Evolutionary conservation across 2,329 filamentous ascomycete genomes (phyloP).

Genomic region (Xylariaceae sp.): DNA sequence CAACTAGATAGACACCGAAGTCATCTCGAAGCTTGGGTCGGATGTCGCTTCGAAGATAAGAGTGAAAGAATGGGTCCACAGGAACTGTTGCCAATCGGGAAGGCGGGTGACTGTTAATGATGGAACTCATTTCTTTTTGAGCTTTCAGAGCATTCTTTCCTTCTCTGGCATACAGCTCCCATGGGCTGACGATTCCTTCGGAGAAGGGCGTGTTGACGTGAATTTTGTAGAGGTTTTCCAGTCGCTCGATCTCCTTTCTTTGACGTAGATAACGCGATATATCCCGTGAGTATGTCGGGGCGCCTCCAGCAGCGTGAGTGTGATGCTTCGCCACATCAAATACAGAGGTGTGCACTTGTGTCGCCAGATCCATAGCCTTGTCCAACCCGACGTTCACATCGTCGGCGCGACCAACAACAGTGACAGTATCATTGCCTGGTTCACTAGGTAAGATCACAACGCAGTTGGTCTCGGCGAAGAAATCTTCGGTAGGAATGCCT

Average conservation of each 20-base stretch:
- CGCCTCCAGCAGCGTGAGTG: slow-evolving; percentile 70
- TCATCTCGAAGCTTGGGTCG: slow-evolving; percentile 66
- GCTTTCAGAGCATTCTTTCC: slow-evolving; percentile 80
- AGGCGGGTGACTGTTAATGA: slow-evolving; percentile 75
- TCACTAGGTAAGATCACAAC: slow-evolving; percentile 78
- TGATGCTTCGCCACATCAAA: slow-evolving; percentile 84
- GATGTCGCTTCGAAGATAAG: slow-evolving; percentile 68
- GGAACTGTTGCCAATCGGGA: slow-evolving; percentile 67
- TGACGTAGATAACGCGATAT: slow-evolving; percentile 86
- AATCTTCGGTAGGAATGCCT: slow-evolving; percentile 79
- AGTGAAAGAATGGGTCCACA: slow-evolving; percentile 79
- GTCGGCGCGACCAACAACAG: slow-evolving; percentile 78
- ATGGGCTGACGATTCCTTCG: slow-evolving; percentile 71
- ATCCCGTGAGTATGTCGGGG: slow-evolving; percentile 78
- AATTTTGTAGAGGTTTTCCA: slow-evolving; percentile 81
- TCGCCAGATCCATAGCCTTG: slow-evolving; percentile 84
- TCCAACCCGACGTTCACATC: slow-evolving; percentile 76
- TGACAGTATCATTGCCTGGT: slow-evolving; percentile 80
- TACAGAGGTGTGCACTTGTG: slow-evolving; percentile 81
- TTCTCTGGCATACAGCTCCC: slow-evolving; percentile 87
- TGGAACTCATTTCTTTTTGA: slow-evolving; percentile 72
- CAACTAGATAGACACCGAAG: slow-evolving; percentile 72
- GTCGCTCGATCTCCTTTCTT: slow-evolving; percentile 76
- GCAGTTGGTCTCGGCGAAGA: slow-evolving; percentile 89
- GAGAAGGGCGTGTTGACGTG: slow-evolving; percentile 81